phyloP scores from a whole-genome alignment of 257 asterid species.

The Primulina tabacum region DNA sequence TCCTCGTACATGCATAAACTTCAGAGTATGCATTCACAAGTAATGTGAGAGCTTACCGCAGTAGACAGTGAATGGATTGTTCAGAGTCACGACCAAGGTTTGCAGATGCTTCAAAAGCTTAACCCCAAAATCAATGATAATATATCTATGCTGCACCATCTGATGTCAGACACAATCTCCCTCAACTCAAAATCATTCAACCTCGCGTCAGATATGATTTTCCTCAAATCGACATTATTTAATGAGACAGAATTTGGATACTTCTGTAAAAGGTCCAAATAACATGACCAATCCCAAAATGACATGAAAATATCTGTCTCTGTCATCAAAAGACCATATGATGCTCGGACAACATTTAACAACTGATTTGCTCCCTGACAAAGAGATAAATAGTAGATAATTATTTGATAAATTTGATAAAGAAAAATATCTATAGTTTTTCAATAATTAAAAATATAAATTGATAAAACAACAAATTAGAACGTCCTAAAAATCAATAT shows the following conservation, averaged over 20 bases:
- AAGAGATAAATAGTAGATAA: conserved; percentile 10
- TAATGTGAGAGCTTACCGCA: conserved; percentile 51
- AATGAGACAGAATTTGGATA: conserved; percentile 22
- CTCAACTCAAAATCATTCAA: conserved; percentile 33
- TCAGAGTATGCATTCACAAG: background rate
- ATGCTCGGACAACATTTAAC: conserved; percentile 55
- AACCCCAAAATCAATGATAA: conserved; percentile 45
- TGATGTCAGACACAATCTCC: conserved; percentile 46
- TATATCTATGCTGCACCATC: conserved; percentile 69
- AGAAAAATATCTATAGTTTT: conserved; percentile 13
- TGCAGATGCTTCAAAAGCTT: conserved; percentile 49
- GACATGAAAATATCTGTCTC: conserved; percentile 61
- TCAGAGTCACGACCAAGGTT: conserved; percentile 41
- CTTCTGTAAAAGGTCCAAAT: conserved; percentile 50
- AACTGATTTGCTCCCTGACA: conserved; percentile 49
- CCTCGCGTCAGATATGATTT: conserved; percentile 45
- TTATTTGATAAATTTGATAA: conserved; percentile 24
- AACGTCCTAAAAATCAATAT: background rate
- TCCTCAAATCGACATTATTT: conserved; percentile 32
- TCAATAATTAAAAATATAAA: conserved; percentile 7
- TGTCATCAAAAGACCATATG: conserved; percentile 65
- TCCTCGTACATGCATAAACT: background rate
- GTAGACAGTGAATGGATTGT: conserved; percentile 49
- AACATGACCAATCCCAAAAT: conserved; percentile 87
- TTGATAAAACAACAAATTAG: background rate